Base-by-base conservation (phyloP, 192 early-diverging fungal genomes). In the Coemansia sp. region DNA sequence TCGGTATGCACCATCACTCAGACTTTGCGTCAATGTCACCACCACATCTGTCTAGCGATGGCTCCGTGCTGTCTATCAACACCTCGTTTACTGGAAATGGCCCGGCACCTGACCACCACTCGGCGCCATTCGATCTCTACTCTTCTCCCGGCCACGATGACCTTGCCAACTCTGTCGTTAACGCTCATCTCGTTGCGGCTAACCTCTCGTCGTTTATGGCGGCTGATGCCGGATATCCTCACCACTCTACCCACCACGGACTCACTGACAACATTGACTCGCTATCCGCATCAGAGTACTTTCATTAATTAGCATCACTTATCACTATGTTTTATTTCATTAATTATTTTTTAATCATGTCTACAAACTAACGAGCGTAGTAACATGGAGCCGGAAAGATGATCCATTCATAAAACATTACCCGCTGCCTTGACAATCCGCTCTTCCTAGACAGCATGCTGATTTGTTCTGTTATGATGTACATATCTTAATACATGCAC, bases 181-280 rank as follows among this genome's bases (percentile, higher is more conserved):
- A 66, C 66, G 72, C 72, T 8, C 62, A 63, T 8, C 51, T 77
- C 19, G 67, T 79, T 9, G 72, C 77, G 32, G 77, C 77, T 53
- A 79, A 65, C 48, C 65, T 79, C 34, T 74, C 72, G 44, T 65
- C 72, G 10, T 48, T 74, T 19, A 74, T 79, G 72, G 60, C 66
- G 27, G 66, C 57, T n/a, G 57, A 46, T 38, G 42, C 31, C 57
- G 25, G 57, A 68, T 58, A 41, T 17, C 29, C 55, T 17, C 55
- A 57, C 37, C 34, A 62, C 34, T 32, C 21, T 29, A 17, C 55
- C 5, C 55, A 57, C 37, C 34, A 62, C 34, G 41, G 61, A 62
- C 61, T 62, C n/a, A 17, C 32, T 23, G 61, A 62, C 41, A 38
- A 62, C 36, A 62, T 62, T 36, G 41, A 62, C 55, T 57, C 55